Conservation (phyloP, 352 stramenopile species). For the Globisporangium carolinianum region DNA sequence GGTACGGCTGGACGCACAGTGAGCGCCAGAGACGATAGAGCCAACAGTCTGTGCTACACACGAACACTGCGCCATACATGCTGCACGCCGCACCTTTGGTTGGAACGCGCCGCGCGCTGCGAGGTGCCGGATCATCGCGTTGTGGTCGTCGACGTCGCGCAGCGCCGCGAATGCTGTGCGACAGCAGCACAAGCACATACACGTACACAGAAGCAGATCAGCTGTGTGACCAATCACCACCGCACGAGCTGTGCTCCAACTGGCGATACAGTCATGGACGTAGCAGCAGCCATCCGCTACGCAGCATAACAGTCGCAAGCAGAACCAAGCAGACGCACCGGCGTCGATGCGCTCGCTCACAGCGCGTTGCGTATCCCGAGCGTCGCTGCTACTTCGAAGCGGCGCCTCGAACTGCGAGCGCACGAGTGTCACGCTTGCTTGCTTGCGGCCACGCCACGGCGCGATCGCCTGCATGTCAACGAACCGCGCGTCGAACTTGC, state of each 20-base stretch:
- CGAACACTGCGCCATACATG: background rate
- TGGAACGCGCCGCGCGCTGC: constrained; percentile 35
- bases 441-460: constrained; percentile 15
- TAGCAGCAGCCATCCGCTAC: too few relatives aligned
- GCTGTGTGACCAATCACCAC: background rate
- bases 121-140: constrained; percentile 48
- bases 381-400: constrained; percentile 11
- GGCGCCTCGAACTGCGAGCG: constrained; percentile 42
- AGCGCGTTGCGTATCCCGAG: constrained; percentile 13
- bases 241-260: too few relatives aligned
- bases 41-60: too few relatives aligned
- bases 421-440: constrained; percentile 35
- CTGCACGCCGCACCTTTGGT: constrained; percentile 28
- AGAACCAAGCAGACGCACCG: constrained; percentile 11
- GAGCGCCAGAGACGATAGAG: too few relatives aligned
- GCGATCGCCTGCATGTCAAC: constrained; percentile 39
- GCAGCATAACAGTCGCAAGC: background rate
- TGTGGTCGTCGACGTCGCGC: constrained; percentile 60
- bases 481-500: constrained; percentile 43
- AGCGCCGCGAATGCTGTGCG: constrained; percentile 44
- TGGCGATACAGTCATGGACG: too few relatives aligned
- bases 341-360: constrained; percentile 44
- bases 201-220: background rate
- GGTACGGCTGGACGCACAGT: too few relatives aligned
- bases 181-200: background rate